Evolutionary conservation across 305 asterid genomes (phyloP).

Genomic region (Fraxinus floribunda): DNA sequence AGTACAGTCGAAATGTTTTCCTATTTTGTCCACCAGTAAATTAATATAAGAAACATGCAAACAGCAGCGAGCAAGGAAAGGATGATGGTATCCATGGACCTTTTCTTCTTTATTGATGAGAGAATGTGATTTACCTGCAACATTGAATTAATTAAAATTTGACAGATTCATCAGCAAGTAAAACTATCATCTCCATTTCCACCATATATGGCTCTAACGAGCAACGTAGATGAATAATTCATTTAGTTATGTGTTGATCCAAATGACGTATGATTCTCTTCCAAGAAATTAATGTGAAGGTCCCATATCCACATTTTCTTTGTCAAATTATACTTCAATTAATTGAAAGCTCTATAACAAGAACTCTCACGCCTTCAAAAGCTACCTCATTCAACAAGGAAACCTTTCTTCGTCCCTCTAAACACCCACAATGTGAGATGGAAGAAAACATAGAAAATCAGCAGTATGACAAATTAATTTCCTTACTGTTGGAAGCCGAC

Average conservation of each 20-base stretch:
- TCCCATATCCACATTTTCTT: not conserved
- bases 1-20: slow-evolving; percentile 6
- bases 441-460: not conserved
- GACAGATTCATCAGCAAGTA: not conserved
- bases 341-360: not conserved
- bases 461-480: not conserved
- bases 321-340: not conserved
- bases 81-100: slow-evolving; percentile 86
- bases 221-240: not conserved
- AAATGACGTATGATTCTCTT: not conserved
- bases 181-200: not conserved
- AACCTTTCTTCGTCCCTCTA: not conserved
- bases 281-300: not conserved
- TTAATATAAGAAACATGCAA: slow-evolving; percentile 72
- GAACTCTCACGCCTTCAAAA: not conserved
- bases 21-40: slow-evolving; percentile 95
- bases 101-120: slow-evolving; percentile 86
- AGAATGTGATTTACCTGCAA: slow-evolving; percentile 78
- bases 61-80: slow-evolving; percentile 87
- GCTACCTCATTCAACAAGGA: not conserved
- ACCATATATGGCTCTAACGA: not conserved
- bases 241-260: not conserved
- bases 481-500: slow-evolving; percentile 85
- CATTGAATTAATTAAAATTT: slow-evolving; percentile 7
- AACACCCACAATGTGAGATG: not conserved